A percentile compares a stretch with the other conserved stretches of the same genome.
These are phyloP conservation scores for Leccinum arenicola DNA, from an alignment of 768 basidiomycete species.

Conservation along the genomic window DNA sequence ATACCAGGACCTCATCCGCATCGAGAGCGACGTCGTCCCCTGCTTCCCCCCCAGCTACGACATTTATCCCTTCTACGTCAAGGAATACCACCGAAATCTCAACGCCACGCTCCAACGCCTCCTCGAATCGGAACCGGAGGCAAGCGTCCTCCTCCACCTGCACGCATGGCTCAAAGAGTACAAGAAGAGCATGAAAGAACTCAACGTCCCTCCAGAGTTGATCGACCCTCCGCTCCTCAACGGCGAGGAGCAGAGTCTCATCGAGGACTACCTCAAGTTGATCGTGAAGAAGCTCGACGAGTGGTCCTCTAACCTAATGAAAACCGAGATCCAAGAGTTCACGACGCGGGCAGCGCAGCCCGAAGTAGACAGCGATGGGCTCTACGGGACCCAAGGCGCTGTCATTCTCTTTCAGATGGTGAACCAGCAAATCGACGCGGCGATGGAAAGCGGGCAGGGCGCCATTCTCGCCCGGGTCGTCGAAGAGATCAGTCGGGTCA, in stretches of 20 bases:
- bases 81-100: constrained; percentile 86
- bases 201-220: constrained; percentile 76
- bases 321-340: constrained; percentile 85
- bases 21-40: constrained; percentile 84
- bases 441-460: no score
- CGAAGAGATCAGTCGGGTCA: no score
- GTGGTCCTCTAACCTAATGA: constrained; percentile 94
- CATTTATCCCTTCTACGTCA: constrained; percentile 77
- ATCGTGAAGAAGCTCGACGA: constrained; percentile 96
- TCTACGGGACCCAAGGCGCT: no score
- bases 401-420: no score
- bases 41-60: constrained; percentile 94
- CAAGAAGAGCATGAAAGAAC: constrained; percentile 91
- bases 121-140: constrained; percentile 74
- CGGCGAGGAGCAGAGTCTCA: constrained; percentile 89
- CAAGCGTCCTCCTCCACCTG: constrained; percentile 80
- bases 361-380: no score
- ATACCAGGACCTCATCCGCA: constrained; percentile 92
- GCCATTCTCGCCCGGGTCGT: no score
- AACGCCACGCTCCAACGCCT: constrained; percentile 71
- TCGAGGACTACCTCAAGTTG: constrained; percentile 92
- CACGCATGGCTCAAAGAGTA: constrained; percentile 97
- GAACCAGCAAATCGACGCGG: no score
- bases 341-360: constrained; percentile 54
- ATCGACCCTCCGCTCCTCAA: constrained; percentile 90